A percentile compares a stretch with the other conserved stretches of the same genome.
Evolutionary conservation across 1,139 yeast species (phyloP).

Genomic region (Waltiozyma sp.): DNA sequence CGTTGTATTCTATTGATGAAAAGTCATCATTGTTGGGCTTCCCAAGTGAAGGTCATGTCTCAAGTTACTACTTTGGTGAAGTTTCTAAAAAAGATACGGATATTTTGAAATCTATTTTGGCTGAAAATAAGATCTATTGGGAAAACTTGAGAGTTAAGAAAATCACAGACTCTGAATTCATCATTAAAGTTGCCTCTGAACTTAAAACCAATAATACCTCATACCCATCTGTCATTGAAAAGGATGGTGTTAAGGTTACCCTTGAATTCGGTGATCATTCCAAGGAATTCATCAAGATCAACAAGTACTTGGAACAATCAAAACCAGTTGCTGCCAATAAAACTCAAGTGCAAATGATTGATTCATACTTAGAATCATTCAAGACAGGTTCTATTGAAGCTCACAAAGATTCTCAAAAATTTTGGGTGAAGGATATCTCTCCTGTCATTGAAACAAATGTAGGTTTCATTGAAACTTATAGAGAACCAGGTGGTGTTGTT

Average conservation of each 20-base stretch:
- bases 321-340: constrained; percentile 58
- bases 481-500: constrained; percentile 85
- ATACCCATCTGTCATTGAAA: constrained; percentile 28
- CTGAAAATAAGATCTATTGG: constrained; percentile 56
- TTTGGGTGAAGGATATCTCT: constrained; percentile 81
- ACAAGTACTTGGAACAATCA: constrained; percentile 45
- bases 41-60: constrained; percentile 65
- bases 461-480: constrained; percentile 85
- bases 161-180: constrained; percentile 30
- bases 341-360: constrained; percentile 55
- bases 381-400: constrained; percentile 76
- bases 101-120: constrained; percentile 52
- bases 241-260: constrained; percentile 28
- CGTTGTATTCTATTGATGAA: constrained; percentile 41
- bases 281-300: constrained; percentile 50
- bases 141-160: constrained; percentile 73
- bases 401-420: constrained; percentile 73
- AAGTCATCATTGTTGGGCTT: constrained; percentile 54
- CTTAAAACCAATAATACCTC: constrained; percentile 28
- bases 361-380: constrained; percentile 58
- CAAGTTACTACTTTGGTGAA: constrained; percentile 55
- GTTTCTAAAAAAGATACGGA: constrained; percentile 51
- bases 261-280: constrained; percentile 71
- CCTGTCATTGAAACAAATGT: constrained; percentile 79
- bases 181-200: constrained; percentile 54